Evolutionary conservation across 352 stramenopile species (phyloP).

Genomic region (Phytophthora uliginosa): DNA sequence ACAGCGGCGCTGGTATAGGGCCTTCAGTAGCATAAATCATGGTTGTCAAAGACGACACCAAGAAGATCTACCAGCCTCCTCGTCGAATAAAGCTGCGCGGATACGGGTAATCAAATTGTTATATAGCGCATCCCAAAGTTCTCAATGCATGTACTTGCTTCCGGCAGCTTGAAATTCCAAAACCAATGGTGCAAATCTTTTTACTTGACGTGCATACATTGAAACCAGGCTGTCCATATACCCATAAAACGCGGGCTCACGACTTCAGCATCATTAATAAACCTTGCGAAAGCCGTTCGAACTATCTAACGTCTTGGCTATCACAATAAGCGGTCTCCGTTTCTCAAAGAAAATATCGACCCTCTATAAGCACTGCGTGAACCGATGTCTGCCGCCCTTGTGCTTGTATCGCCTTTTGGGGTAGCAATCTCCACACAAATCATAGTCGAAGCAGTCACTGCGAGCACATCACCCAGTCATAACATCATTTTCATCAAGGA

Average conservation of each 20-base stretch:
- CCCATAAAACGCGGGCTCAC: not conserved
- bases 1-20: constrained; percentile 6
- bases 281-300: constrained; percentile 1
- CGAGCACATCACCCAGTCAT: constrained; percentile 14
- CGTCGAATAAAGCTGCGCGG: too few species aligned
- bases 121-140: too few species aligned
- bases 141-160: too few species aligned
- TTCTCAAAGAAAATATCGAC: constrained; percentile 21
- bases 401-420: constrained; percentile 46
- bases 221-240: not conserved
- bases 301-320: constrained; percentile 21
- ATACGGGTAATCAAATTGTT: too few species aligned
- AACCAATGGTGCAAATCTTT: not conserved
- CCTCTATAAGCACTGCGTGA: constrained; percentile 50
- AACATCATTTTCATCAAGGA: constrained; percentile 2
- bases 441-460: constrained; percentile 85
- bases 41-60: not conserved
- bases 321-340: constrained; percentile 6
- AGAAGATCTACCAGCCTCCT: not conserved
- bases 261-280: constrained; percentile 1
- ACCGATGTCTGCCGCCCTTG: constrained; percentile 48
- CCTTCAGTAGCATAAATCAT: not conserved
- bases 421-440: constrained; percentile 70
- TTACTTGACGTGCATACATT: not conserved
- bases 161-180: not conserved